Base-by-base conservation (phyloP, 208 protist species). In the Leishmania major region DNA sequence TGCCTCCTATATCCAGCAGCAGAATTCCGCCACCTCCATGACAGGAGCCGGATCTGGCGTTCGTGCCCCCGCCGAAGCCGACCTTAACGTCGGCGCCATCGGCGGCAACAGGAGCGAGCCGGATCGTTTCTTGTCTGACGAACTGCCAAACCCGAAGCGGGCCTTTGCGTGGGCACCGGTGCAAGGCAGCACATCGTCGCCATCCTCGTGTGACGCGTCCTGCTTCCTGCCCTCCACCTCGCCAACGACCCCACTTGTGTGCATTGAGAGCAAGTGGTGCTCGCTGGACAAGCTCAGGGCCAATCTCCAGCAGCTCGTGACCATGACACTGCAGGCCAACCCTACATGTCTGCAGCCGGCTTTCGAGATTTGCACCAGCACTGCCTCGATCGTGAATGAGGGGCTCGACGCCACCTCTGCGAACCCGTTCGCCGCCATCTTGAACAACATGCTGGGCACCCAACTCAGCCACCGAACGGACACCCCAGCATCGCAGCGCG, bases 161-260 rank as follows among this genome's bases (percentile, higher is more conserved):
- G 82, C 83, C 57, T 92, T 90, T 47, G 76, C 79, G 40, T 94
- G 90, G 90, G 53, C 83, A 45, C 79, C 81, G 45, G 75, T 86
- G 74, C 78, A 86, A 47, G 80, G 80, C 40, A 77, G 13, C 13
- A 45, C 53, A 19, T 43, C 73, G 37, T 77, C 80, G n/a, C 19
- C 66, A 15, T 80, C 74, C 35, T 80, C 74, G 5, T 13, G 35
- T 4, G 80, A 84, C 31, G 70, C 62, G 6, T 77, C 84, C 1
- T 72, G 55, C 71, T 84, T 88, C 40, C 66, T 74, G 0, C 45
- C 78, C 7, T 40, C 67, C 3, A 17, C 55, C 0, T 35, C 47
- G 6, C 28, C 57, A 6, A 67, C 28, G n/a, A 2, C 35, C 10
- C 45, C 40, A 1, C 71, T 80, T 15, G 67, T 87, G 1, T 78